Percentiles rank a stretch among this genome's conserved stretches.
phyloP scores from a whole-genome alignment of 192 early-diverging fungal species.

The Phlyctochytrium planicorne region DNA sequence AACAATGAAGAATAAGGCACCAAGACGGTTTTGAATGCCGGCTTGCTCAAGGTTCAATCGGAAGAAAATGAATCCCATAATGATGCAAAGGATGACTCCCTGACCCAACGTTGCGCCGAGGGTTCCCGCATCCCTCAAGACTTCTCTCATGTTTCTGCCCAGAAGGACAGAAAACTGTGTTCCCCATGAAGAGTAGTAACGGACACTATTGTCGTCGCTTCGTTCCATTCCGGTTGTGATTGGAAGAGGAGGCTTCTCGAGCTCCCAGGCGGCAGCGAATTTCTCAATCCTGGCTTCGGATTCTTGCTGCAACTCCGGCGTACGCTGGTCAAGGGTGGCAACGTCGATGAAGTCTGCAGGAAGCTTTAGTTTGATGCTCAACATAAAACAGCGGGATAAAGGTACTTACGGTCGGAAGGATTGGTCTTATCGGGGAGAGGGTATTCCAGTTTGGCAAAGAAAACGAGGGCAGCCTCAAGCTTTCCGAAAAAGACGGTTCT shows the following conservation, averaged over 20 bases:
- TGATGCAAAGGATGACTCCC: conserved; percentile 27
- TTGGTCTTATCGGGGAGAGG: conserved; percentile 3
- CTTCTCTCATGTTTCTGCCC: conserved; percentile 35
- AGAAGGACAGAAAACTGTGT: conserved; percentile 32
- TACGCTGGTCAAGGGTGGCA: conserved; percentile 32
- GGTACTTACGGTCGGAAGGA: neutral
- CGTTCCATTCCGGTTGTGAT: neutral
- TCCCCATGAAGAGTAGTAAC: neutral
- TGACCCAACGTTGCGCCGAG: conserved; percentile 54
- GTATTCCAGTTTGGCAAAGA: conserved; percentile 55
- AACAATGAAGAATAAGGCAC: conserved; percentile 45
- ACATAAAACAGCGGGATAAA: neutral
- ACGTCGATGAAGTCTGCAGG: conserved; percentile 67
- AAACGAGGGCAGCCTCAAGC: conserved; percentile 31
- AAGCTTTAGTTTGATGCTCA: too few species aligned
- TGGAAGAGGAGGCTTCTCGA: neutral
- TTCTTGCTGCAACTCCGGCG: conserved; percentile 28
- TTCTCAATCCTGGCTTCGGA: conserved; percentile 40
- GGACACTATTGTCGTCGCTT: neutral
- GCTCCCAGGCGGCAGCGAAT: conserved; percentile 25
- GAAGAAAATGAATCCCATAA: conserved; percentile 18
- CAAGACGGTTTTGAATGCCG: conserved; percentile 15
- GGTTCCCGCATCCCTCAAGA: conserved; percentile 39
- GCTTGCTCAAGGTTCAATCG: neutral
- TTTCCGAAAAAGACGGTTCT: conserved; percentile 62